Percentiles rank a stretch among this genome's conserved stretches.
phyloP scores from a whole-genome alignment of 164 flowering plant genomes.

The Vitis rotundifolia region DNA sequence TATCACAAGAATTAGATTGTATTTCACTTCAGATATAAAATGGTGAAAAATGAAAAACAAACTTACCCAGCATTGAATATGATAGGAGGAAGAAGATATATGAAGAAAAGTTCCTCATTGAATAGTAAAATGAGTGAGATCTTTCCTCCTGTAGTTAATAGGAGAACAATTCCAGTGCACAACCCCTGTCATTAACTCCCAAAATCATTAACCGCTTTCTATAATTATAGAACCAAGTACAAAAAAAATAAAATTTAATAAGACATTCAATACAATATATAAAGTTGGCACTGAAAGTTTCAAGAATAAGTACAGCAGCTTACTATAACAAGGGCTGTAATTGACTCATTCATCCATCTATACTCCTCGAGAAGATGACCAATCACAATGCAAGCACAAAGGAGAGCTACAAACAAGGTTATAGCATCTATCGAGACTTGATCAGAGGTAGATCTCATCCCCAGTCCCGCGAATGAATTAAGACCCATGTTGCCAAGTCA shows the following conservation, averaged over 20 bases:
- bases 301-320: slow-evolving; percentile 1
- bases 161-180: slow-evolving; percentile 31
- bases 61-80: slow-evolving; percentile 65
- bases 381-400: slow-evolving; percentile 29
- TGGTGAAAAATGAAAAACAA: neutral
- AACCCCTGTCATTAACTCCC: slow-evolving; percentile 38
- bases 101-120: slow-evolving; percentile 48
- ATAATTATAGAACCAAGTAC: neutral
- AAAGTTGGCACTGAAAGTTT: neutral
- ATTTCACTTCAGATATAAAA: neutral
- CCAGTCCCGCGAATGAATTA: slow-evolving; percentile 2
- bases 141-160: slow-evolving; percentile 30
- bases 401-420: slow-evolving; percentile 27
- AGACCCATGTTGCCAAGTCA: slow-evolving; percentile 10
- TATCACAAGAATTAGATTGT: no score
- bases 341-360: slow-evolving; percentile 34
- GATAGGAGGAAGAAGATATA: slow-evolving; percentile 56
- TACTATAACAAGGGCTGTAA: slow-evolving; percentile 26
- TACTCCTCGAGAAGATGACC: slow-evolving; percentile 33
- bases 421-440: slow-evolving; percentile 11
- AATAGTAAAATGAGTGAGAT: slow-evolving; percentile 41
- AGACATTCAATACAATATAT: neutral
- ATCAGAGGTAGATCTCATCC: slow-evolving; percentile 8
- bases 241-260: neutral
- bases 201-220: neutral